Evolutionary conservation across 106 monocot species (phyloP).

Genomic region (Acorus gramineus): DNA sequence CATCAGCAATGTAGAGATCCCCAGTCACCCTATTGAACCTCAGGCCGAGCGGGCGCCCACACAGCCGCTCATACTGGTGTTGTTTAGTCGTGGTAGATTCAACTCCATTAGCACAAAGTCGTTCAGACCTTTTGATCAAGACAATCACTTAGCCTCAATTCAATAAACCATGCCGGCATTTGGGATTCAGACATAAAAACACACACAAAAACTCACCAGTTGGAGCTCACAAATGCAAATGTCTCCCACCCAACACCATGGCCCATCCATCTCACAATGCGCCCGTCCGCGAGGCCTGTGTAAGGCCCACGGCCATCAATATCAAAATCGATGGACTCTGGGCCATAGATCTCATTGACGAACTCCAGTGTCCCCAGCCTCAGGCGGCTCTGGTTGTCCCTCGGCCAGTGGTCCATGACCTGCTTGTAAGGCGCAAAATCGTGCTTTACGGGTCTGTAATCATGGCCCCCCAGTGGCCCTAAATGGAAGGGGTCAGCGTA

Average conservation of each 20-base stretch:
- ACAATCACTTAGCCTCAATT: too few relatives aligned
- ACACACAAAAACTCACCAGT: conserved; percentile 35
- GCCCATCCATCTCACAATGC: conserved; percentile 84
- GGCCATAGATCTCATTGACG: conserved; percentile 62
- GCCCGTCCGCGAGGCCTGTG: conserved; percentile 78
- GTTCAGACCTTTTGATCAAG: conserved; percentile 31
- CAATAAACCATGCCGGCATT: too few relatives aligned
- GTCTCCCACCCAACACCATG: conserved; percentile 58
- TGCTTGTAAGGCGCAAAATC: conserved; percentile 45
- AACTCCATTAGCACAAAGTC: conserved; percentile 40
- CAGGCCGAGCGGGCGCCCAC: conserved; percentile 89
- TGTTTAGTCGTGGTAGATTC: conserved; percentile 61
- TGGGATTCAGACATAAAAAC: too few relatives aligned
- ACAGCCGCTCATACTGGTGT: conserved; percentile 41
- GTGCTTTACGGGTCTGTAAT: conserved; percentile 47
- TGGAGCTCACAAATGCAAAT: conserved; percentile 53
- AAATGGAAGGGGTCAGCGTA: conserved; percentile 50
- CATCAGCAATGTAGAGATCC: conserved; percentile 82
- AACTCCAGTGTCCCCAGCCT: conserved; percentile 52
- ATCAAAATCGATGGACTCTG: conserved; percentile 90
- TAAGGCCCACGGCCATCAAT: conserved; percentile 61
- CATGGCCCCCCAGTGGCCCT: conserved; percentile 30
- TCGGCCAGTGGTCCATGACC: conserved; percentile 62
- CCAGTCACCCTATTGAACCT: conserved; percentile 51
- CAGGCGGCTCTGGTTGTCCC: conserved; percentile 54